A percentile compares a stretch with the other conserved stretches of the same genome.
Evolutionary conservation across 371 early-diverging fungal species (phyloP).

Genomic region (Catenaria anguillulae): DNA sequence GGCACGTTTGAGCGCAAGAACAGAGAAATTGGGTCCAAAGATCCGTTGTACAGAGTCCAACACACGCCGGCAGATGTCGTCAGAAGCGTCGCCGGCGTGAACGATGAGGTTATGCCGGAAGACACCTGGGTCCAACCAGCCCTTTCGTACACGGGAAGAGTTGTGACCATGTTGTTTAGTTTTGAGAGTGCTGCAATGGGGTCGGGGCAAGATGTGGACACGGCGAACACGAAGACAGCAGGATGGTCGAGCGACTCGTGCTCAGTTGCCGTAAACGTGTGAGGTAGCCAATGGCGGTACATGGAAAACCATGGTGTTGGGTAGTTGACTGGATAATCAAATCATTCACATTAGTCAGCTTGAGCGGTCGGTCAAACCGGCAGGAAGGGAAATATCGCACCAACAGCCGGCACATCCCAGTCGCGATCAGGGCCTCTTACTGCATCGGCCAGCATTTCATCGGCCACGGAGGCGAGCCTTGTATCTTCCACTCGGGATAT

Average conservation of each 20-base stretch:
- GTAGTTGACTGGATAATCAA: background rate
- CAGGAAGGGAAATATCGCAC: slow-evolving; percentile 1
- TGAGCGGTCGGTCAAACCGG: background rate
- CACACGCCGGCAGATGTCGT: slow-evolving; percentile 8
- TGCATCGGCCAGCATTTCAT: background rate
- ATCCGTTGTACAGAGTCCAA: slow-evolving; percentile 30
- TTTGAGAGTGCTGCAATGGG: slow-evolving; percentile 51
- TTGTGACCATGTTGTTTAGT: slow-evolving; percentile 37
- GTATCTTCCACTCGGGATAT: background rate
- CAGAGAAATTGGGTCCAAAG: slow-evolving; percentile 47
- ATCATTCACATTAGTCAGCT: background rate
- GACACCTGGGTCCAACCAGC: slow-evolving; percentile 48
- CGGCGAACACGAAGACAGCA: slow-evolving; percentile 61
- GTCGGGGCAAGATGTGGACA: slow-evolving; percentile 59
- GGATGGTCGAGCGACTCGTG: slow-evolving; percentile 92
- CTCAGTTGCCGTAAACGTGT: slow-evolving; percentile 52
- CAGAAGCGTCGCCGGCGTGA: slow-evolving; percentile 46
- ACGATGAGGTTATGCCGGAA: slow-evolving; percentile 55
- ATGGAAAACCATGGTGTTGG: slow-evolving; percentile 73
- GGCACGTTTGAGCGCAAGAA: slow-evolving; percentile 32
- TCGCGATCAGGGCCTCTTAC: background rate
- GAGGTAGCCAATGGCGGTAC: slow-evolving; percentile 52
- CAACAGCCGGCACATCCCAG: background rate
- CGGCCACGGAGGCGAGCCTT: background rate
- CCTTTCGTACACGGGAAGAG: slow-evolving; percentile 41